These are phyloP conservation scores for Colletotrichum sidae DNA, from an alignment of 2,329 filamentous ascomycete genomes.

Conservation along the genomic window DNA sequence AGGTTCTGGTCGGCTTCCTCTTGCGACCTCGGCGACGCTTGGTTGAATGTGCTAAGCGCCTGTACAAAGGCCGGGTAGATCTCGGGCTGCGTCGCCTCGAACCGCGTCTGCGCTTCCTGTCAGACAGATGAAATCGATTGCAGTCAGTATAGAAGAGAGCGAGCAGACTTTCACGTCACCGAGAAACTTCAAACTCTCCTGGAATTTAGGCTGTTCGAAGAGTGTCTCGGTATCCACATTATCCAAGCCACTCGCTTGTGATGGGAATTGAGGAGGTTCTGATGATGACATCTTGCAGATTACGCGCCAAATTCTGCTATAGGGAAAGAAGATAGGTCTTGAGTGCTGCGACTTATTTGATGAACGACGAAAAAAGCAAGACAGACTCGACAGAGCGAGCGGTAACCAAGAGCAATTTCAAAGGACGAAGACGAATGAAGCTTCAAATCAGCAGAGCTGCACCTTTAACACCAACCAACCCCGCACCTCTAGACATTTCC, in stretches of 20 bases:
- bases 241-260: neutral
- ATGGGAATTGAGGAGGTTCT: constrained; percentile 5
- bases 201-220: neutral
- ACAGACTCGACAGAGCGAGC: too few species aligned
- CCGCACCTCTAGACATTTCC: constrained; percentile 6
- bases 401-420: too few species aligned
- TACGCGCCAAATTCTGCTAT: too few species aligned
- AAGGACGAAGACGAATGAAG: neutral
- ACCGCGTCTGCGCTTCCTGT: constrained; percentile 19
- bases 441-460: too few species aligned
- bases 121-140: neutral
- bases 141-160: too few species aligned
- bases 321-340: too few species aligned
- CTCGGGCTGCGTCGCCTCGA: constrained; percentile 23
- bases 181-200: constrained; percentile 25
- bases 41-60: constrained; percentile 24
- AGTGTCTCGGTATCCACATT: neutral
- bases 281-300: neutral
- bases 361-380: too few species aligned
- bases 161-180: constrained; percentile 29
- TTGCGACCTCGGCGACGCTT: neutral
- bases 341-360: too few species aligned
- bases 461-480: constrained; percentile 12
- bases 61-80: constrained; percentile 26
- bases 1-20: constrained; percentile 9